Conservation (phyloP, 202 grass and related monocot genomes). For the Setaria italica region DNA sequence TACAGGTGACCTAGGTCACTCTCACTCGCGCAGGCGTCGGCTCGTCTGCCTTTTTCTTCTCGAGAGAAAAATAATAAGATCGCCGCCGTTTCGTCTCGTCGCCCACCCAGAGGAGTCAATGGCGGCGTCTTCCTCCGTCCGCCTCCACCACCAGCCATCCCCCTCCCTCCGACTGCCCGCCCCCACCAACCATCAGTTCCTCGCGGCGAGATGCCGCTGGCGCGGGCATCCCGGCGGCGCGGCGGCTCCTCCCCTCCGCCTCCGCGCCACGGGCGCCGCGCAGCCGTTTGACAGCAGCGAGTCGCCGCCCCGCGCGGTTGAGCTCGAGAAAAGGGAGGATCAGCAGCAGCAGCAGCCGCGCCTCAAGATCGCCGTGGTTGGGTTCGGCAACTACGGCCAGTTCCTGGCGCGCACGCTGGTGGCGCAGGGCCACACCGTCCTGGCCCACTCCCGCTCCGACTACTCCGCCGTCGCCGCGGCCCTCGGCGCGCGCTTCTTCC, state of each 20-base stretch:
- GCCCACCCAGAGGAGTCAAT: neutral
- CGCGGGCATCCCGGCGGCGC: neutral
- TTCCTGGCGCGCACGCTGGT: slow-evolving; percentile 65
- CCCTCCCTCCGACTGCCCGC: neutral
- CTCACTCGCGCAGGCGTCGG: neutral
- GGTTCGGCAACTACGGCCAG: slow-evolving; percentile 85
- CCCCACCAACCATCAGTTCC: neutral
- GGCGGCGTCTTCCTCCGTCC: neutral
- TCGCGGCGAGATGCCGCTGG: neutral
- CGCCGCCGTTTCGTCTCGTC: neutral
- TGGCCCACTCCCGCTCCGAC: slow-evolving; percentile 79
- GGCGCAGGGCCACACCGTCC: slow-evolving; percentile 73
- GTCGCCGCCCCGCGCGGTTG: neutral
- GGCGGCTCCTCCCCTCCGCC: neutral
- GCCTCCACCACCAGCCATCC: slow-evolving; percentile 9
- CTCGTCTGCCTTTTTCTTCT: neutral
- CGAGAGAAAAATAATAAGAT: neutral
- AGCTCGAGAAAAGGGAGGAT: neutral
- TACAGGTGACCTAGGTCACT: slow-evolving; percentile 1
- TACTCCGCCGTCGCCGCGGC: slow-evolving; percentile 50
- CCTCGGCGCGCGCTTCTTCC: slow-evolving; percentile 61
- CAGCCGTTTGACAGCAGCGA: slow-evolving; percentile 29
- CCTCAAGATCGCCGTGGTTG: slow-evolving; percentile 80
- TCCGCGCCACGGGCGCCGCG: slow-evolving; percentile 36
- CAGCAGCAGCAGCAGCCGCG: neutral